These are phyloP conservation scores for Fusarium illudens DNA, from an alignment of 2,329 filamentous ascomycete species.

Conservation along the genomic window DNA sequence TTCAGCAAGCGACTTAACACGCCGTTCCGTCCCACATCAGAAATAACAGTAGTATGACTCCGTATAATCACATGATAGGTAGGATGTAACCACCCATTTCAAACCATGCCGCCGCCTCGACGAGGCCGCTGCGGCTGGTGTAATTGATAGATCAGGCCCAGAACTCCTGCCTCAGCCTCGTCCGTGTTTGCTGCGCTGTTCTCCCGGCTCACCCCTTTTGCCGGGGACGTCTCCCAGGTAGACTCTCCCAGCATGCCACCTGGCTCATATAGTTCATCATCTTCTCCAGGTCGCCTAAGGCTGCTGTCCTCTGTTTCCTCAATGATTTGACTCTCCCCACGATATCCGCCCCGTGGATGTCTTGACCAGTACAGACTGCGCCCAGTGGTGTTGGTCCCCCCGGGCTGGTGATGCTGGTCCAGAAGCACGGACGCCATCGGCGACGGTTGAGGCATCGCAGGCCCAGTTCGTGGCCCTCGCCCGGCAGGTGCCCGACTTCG, in stretches of 20 bases:
- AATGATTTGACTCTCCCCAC: constrained; percentile 60
- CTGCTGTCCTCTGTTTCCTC: constrained; percentile 62
- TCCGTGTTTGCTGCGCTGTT: constrained; percentile 57
- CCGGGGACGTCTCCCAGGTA: constrained; percentile 66
- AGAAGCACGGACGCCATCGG: constrained; percentile 78
- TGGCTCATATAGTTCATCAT: constrained; percentile 61
- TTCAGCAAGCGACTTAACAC: constrained; percentile 17
- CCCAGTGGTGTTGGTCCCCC: constrained; percentile 54
- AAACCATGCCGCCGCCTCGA: constrained; percentile 52
- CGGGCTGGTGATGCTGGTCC: constrained; percentile 78
- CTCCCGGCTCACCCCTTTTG: constrained; percentile 60
- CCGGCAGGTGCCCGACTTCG: constrained; percentile 52
- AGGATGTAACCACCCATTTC: constrained; percentile 1
- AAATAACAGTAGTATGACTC: not conserved
- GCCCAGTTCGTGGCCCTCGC: constrained; percentile 45
- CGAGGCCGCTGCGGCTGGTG: constrained; percentile 65
- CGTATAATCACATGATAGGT: not conserved
- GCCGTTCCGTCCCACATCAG: not conserved
- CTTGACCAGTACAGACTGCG: constrained; percentile 59
- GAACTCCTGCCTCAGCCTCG: constrained; percentile 62
- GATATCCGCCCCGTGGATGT: constrained; percentile 55
- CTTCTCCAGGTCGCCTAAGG: constrained; percentile 58
- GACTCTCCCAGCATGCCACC: constrained; percentile 64
- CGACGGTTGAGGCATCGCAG: constrained; percentile 61
- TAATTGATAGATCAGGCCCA: constrained; percentile 67